Evolutionary conservation across 768 basidiomycete species (phyloP).

Genomic region (Glaciozyma antarctica): DNA sequence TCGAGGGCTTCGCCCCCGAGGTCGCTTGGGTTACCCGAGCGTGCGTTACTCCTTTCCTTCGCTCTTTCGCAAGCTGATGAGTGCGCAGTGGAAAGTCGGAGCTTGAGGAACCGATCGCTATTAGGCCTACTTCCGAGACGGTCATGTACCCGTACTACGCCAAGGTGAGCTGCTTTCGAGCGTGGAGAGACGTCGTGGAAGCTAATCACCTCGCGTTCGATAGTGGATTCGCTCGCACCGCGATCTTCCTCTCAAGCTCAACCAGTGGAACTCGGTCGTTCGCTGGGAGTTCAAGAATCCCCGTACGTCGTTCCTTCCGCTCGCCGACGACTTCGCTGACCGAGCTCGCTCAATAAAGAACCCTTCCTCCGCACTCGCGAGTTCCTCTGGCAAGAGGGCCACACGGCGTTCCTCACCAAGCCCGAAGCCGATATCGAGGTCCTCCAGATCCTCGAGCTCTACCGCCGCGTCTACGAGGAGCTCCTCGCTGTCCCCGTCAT

Average conservation of each 20-base stretch:
- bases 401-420: conserved; percentile 86
- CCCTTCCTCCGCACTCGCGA: conserved; percentile 98
- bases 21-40: conserved; percentile 99
- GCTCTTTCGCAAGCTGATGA: neutral
- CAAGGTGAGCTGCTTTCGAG: too few species aligned
- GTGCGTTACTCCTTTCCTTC: conserved; percentile 45
- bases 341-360: conserved; percentile 46
- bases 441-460: conserved; percentile 85
- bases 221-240: conserved; percentile 92
- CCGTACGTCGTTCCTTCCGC: conserved; percentile 47
- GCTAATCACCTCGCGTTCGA: neutral
- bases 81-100: conserved; percentile 75
- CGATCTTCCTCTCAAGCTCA: conserved; percentile 90
- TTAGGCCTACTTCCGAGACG: conserved; percentile 95
- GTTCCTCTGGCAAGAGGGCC: conserved; percentile 99
- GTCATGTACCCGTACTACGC: conserved; percentile 99
- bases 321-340: neutral
- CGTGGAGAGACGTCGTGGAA: too few species aligned
- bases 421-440: conserved; percentile 86
- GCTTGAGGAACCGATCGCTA: conserved; percentile 92
- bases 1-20: conserved; percentile 98
- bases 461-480: conserved; percentile 90
- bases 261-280: conserved; percentile 99
- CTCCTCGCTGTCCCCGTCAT: conserved; percentile 95
- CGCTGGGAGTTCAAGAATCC: conserved; percentile 99